Percentiles rank a stretch among this genome's conserved stretches.
phyloP scores from a whole-genome alignment of 352 stramenopile species.

The Saprolegnia parasitica region DNA sequence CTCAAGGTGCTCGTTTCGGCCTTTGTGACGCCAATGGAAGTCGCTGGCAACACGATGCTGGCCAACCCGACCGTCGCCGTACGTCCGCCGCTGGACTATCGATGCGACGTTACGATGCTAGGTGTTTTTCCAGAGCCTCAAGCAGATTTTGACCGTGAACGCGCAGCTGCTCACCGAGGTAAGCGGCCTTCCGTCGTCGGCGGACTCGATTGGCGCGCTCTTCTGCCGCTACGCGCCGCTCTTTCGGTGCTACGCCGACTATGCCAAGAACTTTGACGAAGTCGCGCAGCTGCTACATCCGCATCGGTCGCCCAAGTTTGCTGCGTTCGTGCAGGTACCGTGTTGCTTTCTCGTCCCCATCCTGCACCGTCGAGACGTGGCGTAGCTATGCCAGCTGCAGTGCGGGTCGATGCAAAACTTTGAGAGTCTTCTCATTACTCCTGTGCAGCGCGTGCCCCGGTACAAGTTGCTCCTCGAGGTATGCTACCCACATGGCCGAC shows the following conservation, averaged over 20 bases:
- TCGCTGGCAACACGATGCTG: slow-evolving; percentile 75
- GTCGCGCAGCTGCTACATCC: slow-evolving; percentile 54
- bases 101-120: not conserved
- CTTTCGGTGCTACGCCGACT: slow-evolving; percentile 72
- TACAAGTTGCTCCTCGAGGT: slow-evolving; percentile 85
- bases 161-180: slow-evolving; percentile 71
- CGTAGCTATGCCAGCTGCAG: slow-evolving; percentile 48
- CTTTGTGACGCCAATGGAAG: slow-evolving; percentile 76
- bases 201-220: slow-evolving; percentile 57
- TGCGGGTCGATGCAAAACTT: slow-evolving; percentile 64
- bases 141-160: slow-evolving; percentile 80
- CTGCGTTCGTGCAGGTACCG: slow-evolving; percentile 14
- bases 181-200: slow-evolving; percentile 30
- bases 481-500: not conserved
- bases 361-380: slow-evolving; percentile 53
- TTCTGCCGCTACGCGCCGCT: slow-evolving; percentile 79
- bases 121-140: slow-evolving; percentile 81
- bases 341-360: slow-evolving; percentile 31
- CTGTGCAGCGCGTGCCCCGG: slow-evolving; percentile 87
- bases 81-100: not conserved
- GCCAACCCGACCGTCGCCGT: slow-evolving; percentile 75
- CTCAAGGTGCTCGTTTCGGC: slow-evolving; percentile 71
- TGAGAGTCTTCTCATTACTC: slow-evolving; percentile 87
- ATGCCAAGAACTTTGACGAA: slow-evolving; percentile 80
- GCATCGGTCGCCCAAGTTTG: slow-evolving; percentile 34